Base-by-base conservation (phyloP, 1,284 basidiomycete genomes). In the Pseudozyma sp. region DNA sequence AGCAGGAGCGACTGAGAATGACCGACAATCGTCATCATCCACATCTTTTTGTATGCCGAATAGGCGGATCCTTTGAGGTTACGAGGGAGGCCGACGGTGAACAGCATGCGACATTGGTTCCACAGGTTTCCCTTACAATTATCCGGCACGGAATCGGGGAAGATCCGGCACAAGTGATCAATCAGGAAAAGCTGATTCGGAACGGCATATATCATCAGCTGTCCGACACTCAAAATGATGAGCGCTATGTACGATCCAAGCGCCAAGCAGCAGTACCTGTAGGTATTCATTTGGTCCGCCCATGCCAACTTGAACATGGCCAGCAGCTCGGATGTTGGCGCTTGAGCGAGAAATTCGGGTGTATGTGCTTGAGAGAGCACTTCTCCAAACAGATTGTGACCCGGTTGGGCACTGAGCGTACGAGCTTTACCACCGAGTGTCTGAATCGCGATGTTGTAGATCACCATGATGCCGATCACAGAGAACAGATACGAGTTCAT, bases 111-210 rank as follows among this genome's bases (percentile, higher is more conserved):
- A 2, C 53, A 14, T 31, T 31, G 56, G 31, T 9, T 35, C 38
- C 38, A 35, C 7, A 42, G 6, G 12, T 12, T 44, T 12, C 19
- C 19, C 14, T 31, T 21, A 5, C 13, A 14, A 14, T 12, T 43
- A 21, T 57, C 35, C 0, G 35, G 4, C 4, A 25, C 19, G 7
- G 21, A 13, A 16, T 61, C 65, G 0, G 65, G 65, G 19, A 43
- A 67, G 21, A 61, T 67, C 19, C 48, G 44, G 16, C 54, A 45
- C 1, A 67, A 59, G 8, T 67, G 49, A 11, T 67, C 50, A 8
- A 67, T 47, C 31, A 67, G 18, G 35, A 49, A 67, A 10, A 67
- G 54, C 8, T 67, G 65, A 34, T 67, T 67, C 2, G 65, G 58
- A 10, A 67, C 9, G 31, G 54, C 12, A 19, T 61, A 67, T 1